These are phyloP conservation scores for Kodamaea kakaduensis DNA, from an alignment of 805 yeast species.

Conservation along the genomic window DNA sequence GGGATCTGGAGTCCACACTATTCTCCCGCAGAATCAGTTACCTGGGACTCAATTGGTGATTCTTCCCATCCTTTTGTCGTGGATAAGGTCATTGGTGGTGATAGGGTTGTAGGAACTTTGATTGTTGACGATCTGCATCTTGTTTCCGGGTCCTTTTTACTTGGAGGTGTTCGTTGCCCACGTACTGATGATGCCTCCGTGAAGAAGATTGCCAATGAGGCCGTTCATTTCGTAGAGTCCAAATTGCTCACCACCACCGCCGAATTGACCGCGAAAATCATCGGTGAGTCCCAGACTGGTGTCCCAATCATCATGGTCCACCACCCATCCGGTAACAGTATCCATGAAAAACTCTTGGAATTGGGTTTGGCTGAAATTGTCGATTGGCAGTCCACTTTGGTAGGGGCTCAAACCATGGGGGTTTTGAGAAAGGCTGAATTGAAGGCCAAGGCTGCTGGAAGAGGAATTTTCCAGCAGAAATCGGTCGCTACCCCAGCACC, in stretches of 20 bases:
- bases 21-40: constrained; percentile 16
- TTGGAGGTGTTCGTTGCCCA: constrained; percentile 75
- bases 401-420: constrained; percentile 65
- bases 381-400: constrained; percentile 71
- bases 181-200: constrained; percentile 52
- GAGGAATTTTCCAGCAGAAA: constrained; percentile 40
- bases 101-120: constrained; percentile 62
- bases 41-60: constrained; percentile 27
- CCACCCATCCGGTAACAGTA: constrained; percentile 73
- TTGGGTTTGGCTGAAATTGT: constrained; percentile 71
- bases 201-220: constrained; percentile 64
- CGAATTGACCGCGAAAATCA: constrained; percentile 44
- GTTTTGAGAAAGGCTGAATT: constrained; percentile 61
- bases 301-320: constrained; percentile 53
- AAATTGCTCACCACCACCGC: constrained; percentile 61
- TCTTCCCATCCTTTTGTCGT: constrained; percentile 53
- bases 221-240: constrained; percentile 59
- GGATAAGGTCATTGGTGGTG: constrained; percentile 77
- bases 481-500: constrained; percentile 39
- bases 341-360: constrained; percentile 62
- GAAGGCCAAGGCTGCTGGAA: constrained; percentile 54
- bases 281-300: constrained; percentile 62
- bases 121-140: constrained; percentile 49
- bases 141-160: constrained; percentile 52
- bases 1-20: constrained; percentile 51